These are phyloP conservation scores for Agapanthus africanus DNA, from an alignment of 106 monocot genomes.

Conservation along the genomic window DNA sequence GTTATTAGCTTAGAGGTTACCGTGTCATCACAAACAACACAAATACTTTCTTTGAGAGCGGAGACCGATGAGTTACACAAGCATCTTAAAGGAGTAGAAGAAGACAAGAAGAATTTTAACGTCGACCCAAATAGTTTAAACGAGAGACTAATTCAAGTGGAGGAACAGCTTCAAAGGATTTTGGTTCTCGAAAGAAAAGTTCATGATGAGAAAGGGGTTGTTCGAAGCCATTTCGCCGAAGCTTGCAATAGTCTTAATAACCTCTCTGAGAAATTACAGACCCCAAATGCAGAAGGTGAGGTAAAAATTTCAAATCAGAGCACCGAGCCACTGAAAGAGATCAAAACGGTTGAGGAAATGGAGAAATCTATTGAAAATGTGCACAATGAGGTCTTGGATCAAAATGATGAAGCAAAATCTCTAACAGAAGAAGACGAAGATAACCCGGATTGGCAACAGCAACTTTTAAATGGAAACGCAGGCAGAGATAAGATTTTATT, in stretches of 20 bases:
- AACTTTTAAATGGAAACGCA: conserved; percentile 39
- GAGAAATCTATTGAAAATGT: background rate
- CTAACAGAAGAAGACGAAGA: conserved; percentile 11
- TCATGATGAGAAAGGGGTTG: conserved; percentile 14
- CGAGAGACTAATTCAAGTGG: conserved; percentile 17
- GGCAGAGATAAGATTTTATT: conserved; percentile 57
- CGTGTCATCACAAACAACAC: conserved; percentile 15
- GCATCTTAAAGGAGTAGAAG: conserved; percentile 15
- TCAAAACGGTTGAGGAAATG: background rate
- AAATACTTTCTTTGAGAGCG: conserved; percentile 14
- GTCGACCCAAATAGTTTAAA: conserved; percentile 12
- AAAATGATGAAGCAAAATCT: conserved; percentile 3
- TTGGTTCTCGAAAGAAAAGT: conserved; percentile 18
- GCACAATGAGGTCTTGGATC: background rate
- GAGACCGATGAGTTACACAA: conserved; percentile 27
- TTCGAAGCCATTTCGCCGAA: conserved; percentile 12
- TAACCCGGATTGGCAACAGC: conserved; percentile 16
- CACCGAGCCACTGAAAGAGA: background rate
- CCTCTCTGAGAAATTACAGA: conserved; percentile 26
- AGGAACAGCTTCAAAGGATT: conserved; percentile 19
- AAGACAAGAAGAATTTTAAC: conserved; percentile 12
- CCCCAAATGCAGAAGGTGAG: background rate
- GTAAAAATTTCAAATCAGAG: background rate
- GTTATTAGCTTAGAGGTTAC: conserved; percentile 23
- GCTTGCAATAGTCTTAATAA: conserved; percentile 15